phyloP scores from a whole-genome alignment of 768 basidiomycete genomes.

The Auricularia sp. region DNA sequence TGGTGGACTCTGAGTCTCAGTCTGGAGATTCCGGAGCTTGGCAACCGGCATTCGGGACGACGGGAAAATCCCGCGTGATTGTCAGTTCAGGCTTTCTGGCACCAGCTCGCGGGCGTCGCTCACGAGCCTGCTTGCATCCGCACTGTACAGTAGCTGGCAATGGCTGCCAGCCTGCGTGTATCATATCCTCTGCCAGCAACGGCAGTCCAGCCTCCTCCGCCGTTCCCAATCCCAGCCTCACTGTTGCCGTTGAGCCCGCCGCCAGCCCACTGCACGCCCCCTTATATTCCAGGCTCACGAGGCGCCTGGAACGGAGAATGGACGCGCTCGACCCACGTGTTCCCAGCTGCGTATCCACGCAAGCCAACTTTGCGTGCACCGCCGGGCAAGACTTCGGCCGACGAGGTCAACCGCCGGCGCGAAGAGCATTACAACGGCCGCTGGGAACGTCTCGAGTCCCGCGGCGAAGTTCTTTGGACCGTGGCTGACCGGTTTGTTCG shows the following conservation, averaged over 20 bases:
- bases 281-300: neutral
- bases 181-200: neutral
- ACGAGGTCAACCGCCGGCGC: neutral
- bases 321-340: slow-evolving; percentile 13
- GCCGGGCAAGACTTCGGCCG: neutral
- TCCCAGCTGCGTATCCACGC: slow-evolving; percentile 15
- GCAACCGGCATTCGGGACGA: no score
- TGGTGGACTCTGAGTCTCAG: no score
- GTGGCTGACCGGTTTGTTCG: slow-evolving; percentile 61
- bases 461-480: slow-evolving; percentile 45
- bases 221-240: neutral
- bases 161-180: no score
- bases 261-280: neutral
- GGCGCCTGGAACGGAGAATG: neutral
- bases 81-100: no score
- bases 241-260: neutral
- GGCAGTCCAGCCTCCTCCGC: neutral
- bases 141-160: no score
- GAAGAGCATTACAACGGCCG: slow-evolving; percentile 11
- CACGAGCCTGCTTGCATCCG: no score
- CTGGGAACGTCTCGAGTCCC: slow-evolving; percentile 14
- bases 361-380: neutral
- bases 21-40: no score
- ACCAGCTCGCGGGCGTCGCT: no score
- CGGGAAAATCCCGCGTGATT: no score